Evolutionary conservation across 1,284 basidiomycete genomes (phyloP).

Genomic region (Pseudozyma pruni): DNA sequence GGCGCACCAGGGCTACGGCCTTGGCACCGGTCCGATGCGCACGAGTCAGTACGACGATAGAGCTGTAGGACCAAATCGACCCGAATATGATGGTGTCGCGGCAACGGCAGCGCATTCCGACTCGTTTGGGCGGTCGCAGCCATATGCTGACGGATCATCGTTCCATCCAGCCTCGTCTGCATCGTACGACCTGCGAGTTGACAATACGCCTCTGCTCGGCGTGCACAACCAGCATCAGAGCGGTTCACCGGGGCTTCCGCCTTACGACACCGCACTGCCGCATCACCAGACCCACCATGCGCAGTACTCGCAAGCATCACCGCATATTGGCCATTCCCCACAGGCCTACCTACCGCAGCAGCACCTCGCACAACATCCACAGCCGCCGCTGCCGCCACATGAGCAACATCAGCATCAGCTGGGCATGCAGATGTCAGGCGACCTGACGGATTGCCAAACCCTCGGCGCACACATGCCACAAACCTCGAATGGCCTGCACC

Average conservation of each 20-base stretch:
- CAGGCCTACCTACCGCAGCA: slow-evolving; percentile 12
- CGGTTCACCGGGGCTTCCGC: neutral
- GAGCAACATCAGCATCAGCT: slow-evolving; percentile 9
- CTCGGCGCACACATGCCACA: slow-evolving; percentile 7
- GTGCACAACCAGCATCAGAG: slow-evolving; percentile 4
- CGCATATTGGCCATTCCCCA: slow-evolving; percentile 11
- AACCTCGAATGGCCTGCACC: slow-evolving; percentile 10
- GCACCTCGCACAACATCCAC: slow-evolving; percentile 4
- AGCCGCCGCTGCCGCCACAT: slow-evolving; percentile 1
- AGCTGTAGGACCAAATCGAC: slow-evolving; percentile 7
- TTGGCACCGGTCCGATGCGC: slow-evolving; percentile 21
- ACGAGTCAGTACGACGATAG: slow-evolving; percentile 20
- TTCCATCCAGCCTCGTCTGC: slow-evolving; percentile 14
- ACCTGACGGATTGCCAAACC: slow-evolving; percentile 4
- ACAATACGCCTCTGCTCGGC: slow-evolving; percentile 7
- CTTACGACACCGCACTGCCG: slow-evolving; percentile 4
- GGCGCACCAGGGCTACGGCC: slow-evolving; percentile 21
- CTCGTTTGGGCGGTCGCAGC: slow-evolving; percentile 3
- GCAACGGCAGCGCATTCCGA: slow-evolving; percentile 5
- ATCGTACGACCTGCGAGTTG: slow-evolving; percentile 19
- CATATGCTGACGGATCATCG: slow-evolving; percentile 19
- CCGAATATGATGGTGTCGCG: slow-evolving; percentile 6
- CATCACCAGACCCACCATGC: slow-evolving; percentile 12
- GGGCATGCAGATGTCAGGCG: slow-evolving; percentile 17
- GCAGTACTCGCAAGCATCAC: slow-evolving; percentile 5